Evolutionary conservation across 257 asterid species (phyloP), one percentile per base, ranked within the genome.

Genomic region (Solanum corneliomulleri): DNA sequence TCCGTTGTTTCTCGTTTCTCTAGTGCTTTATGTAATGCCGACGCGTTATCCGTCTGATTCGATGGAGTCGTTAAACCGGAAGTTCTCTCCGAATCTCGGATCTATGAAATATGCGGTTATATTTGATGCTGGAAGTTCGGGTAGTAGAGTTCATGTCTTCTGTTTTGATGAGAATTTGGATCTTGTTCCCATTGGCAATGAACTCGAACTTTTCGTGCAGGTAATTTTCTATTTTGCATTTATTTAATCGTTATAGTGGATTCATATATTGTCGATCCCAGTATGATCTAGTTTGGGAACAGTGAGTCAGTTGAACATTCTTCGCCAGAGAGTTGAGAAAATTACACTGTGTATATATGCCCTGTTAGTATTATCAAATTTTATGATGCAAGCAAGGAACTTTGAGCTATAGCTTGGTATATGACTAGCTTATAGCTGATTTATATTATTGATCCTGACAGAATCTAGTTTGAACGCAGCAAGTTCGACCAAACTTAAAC

Each of bases 121-220:
- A 66, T 90, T 90, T 37, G 91, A 90, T 49, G 92, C 92, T 10
- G 92, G 92, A 11, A 90, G 92, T 47, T 89, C 92, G 5, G 91
- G 92, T 20, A 87, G 90, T 77, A 86, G 92, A 62, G 92, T 90
- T 84, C 92, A 89, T 42, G 92, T 89, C 23, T 91, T 86, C 87
- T 90, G 88, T 23, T 89, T 91, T 45, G 89, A 89, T 60, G 39
- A 87, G 14, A 18, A 83, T 27, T 49, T 86, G 42, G 52, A 89
- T 69, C 89, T 91, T 21, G 85, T 88, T 82, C 82, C 80, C 15
- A 87, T 91, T 37, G 92, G 92, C 84, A 75, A 87, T 20, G 91
- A 77, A 3, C 90, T 87, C 29, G 92, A 91, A 62, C 71, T 84
- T 83, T 89, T 86, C 69, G 84, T 31, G 23, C 88, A 86, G 84